Base-by-base conservation (phyloP, 305 asterid genomes). In the Euphrasia arctica region DNA sequence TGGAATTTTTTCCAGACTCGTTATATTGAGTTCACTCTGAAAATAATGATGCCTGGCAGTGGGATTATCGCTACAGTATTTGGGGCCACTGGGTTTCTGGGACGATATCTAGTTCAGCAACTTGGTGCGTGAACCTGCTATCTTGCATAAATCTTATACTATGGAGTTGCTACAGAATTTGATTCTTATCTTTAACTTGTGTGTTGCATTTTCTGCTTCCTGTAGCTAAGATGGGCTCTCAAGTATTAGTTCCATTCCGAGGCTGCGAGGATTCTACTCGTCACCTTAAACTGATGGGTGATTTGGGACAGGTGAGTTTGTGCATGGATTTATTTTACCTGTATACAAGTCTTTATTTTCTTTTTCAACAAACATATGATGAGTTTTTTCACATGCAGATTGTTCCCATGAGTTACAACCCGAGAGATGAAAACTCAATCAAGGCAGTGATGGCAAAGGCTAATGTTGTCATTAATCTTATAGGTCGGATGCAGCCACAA, bases 281-380 rank as follows among this genome's bases (percentile, higher is more conserved):
- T 27, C 96, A 94, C 91, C 99, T 94, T 75, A 91, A 94, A 73
- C 72, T 94, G 79, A 94, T 94, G 99, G 99, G 98, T 68, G 99
- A 91, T 75, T 78, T 94, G 89, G 98, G 99, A 56, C 99, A 94
- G 91, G 99, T 88, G 71, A 60, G 47, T 75, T 72, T 65, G 41
- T 58, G 60, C 52, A 11, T 22, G 14, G 42, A 32, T 63, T 64
- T 66, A 42, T 58, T 34, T 54, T 45, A 65, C 63, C 62, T 3
- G 10, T 13, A 6, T 18, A 11, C 22, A 8, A 18, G 18, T 34
- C 48, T 25, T 56, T 71, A 0, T 45, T 11, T 15, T n/a, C 31
- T 11, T 15, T n/a, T 25, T 54, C 12, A 36, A 47, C 7, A 50
- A 64, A 71, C 69, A 27, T 65, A 27, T 63, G 42, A 62, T 74